Base-by-base conservation (phyloP, 768 basidiomycete genomes). In the Postia placenta region DNA sequence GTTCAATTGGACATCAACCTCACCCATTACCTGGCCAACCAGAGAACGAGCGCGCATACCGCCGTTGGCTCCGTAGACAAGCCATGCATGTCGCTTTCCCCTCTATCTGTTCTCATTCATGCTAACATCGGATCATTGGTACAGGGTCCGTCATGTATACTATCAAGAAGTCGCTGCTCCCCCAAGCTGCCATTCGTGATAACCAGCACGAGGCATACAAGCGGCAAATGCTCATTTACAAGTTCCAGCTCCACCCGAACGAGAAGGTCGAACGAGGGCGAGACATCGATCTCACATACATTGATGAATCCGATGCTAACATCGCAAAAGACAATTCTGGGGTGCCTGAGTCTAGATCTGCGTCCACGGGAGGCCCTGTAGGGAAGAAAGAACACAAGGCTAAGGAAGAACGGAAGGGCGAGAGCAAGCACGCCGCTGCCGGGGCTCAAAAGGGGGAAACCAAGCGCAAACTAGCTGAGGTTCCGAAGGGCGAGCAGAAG, bases 1-100 rank as follows among this genome's bases (percentile, higher is more conserved):
- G 70, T 73, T 22, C 80, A 86, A 63, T 63, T 92, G 20, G 69
- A 72, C 20, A 69, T 90, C n/a, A 64, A 56, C 2, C 62, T 74
- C 24, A 58, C 54, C 28, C 83, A 68, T 60, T 77, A 67, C 55
- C 41, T 85, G 14, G 67, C 75, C 39, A 64, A 64, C 6, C 49
- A 66, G 15, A 62, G 65, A 20, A 62, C 65, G 0, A 53, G 48
- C 2, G 79, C 77, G 11, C 24, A 15, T 17, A 28, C 50, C 20
- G 55, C 53, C 1, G 53, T 59, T 28, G 46, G 23, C 22, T 42
- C 49, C n/a, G 19, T 14, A 19, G 24, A 37, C 1, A 45, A 45
- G 6, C 48, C 46, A 4, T 58, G 57, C 55, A 39, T 24, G 57
- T 50, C 19, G 3, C 11, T 26, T 17, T 17, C 15, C 3, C 33